Percentiles rank a stretch among this genome's conserved stretches.
Conservation (phyloP, 2,329 filamentous ascomycete genomes). For the Kalmusia sp. region DNA sequence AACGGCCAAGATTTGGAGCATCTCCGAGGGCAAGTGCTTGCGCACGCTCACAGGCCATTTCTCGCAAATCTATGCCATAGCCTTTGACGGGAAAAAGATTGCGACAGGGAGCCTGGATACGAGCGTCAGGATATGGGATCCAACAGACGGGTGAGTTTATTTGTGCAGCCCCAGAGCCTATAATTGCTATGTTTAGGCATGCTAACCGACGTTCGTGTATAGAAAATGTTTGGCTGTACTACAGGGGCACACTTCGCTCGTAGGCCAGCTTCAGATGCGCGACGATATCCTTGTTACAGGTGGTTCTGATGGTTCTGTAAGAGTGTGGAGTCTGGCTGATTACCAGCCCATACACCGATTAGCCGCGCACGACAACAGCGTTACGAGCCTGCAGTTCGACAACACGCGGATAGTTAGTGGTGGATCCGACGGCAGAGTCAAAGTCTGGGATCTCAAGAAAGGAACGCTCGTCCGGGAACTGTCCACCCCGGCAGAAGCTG, state of each 20-base stretch:
- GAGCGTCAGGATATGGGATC: slow-evolving; percentile 96
- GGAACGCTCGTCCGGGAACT: slow-evolving; percentile 90
- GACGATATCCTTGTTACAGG: slow-evolving; percentile 94
- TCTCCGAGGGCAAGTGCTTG: slow-evolving; percentile 90
- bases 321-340: slow-evolving; percentile 92
- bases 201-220: slow-evolving; percentile 14
- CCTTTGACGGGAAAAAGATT: slow-evolving; percentile 91
- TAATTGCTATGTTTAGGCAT: neutral
- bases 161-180: slow-evolving; percentile 17
- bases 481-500: slow-evolving; percentile 88
- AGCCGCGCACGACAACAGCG: slow-evolving; percentile 96
- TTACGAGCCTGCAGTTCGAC: slow-evolving; percentile 97
- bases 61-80: slow-evolving; percentile 98
- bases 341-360: slow-evolving; percentile 93
- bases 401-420: slow-evolving; percentile 94
- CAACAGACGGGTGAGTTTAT: slow-evolving; percentile 75
- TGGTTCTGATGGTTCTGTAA: slow-evolving; percentile 92
- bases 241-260: slow-evolving; percentile 95
- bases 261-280: slow-evolving; percentile 95
- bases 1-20: slow-evolving; percentile 96
- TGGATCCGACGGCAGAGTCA: slow-evolving; percentile 95
- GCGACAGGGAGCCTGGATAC: slow-evolving; percentile 97
- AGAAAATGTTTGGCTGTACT: slow-evolving; percentile 84
- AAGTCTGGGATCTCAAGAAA: slow-evolving; percentile 96
- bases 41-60: slow-evolving; percentile 93